Conservation (phyloP, 2,329 filamentous ascomycete species). For the Xylaria sp. region DNA sequence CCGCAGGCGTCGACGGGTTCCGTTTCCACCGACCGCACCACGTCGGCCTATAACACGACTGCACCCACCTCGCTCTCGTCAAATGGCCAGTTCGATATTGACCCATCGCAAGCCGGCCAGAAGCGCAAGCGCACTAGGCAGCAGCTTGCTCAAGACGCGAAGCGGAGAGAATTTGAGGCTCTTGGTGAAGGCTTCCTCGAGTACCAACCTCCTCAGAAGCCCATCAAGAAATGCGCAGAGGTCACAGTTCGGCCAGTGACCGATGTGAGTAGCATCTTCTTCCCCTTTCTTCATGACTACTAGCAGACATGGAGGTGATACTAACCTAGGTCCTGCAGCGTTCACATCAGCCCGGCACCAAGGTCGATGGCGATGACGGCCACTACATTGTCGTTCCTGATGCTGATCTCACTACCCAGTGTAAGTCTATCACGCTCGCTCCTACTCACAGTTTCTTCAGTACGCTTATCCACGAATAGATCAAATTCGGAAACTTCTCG, state of each 20-base stretch:
- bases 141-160: conserved; percentile 75
- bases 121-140: conserved; percentile 83
- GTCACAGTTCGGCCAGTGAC: conserved; percentile 58
- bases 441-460: neutral
- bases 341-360: conserved; percentile 49
- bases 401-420: conserved; percentile 79
- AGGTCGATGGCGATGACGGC: conserved; percentile 92
- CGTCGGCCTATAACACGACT: conserved; percentile 75
- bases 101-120: conserved; percentile 63
- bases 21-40: conserved; percentile 79
- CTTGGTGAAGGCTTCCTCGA: conserved; percentile 66
- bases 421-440: conserved; percentile 49
- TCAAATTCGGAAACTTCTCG: conserved; percentile 80
- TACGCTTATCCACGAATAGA: conserved; percentile 48
- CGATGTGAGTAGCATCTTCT: conserved; percentile 52
- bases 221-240: conserved; percentile 83
- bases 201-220: conserved; percentile 82
- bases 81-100: conserved; percentile 59
- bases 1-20: conserved; percentile 67
- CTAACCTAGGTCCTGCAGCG: conserved; percentile 19
- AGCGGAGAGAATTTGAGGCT: conserved; percentile 66
- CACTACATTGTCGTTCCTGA: conserved; percentile 93
- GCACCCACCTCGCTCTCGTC: conserved; percentile 75
- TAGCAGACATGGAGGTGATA: neutral
- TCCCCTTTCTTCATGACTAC: neutral